Base-by-base conservation (phyloP, 2,329 filamentous ascomycete species). In the Penicillium sp. region DNA sequence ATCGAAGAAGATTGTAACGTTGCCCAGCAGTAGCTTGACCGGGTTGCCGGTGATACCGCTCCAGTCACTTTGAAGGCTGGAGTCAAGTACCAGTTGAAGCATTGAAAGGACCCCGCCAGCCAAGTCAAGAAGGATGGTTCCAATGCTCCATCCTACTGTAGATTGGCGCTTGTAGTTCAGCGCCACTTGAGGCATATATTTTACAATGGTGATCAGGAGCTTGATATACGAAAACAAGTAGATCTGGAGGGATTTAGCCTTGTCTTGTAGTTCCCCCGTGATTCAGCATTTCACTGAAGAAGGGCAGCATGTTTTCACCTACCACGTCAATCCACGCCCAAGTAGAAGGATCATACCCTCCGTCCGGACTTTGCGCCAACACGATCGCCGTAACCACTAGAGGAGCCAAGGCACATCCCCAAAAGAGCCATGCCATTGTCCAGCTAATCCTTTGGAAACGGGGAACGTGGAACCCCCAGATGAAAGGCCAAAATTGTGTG, bases 41-140 rank as follows among this genome's bases (percentile, higher is more conserved):
- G 89, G 88, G 67, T 97, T 97, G 1, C 90, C 91, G 0, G 84
- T 89, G 51, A 97, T 77, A 21, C 91, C 93, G 42, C 84, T 86
- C 90, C 91, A 96, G 72, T 95, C 88, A 48, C 78, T 78, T 67
- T 93, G 83, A 33, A 94, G 72, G 51, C 84, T 88, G 52, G 88
- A 89, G 72, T 97, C 93, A 53, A 97, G 83, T 21, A 84, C 72
- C 54, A 95, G 78, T 70, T 98, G 93, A 2, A 79, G 72, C 45
- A 96, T 77, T 52, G 88, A 95, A 43, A 97, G 73, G 17, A 93
- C 64, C 32, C 91, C 89, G 33, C 93, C 93, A 1, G 76, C 73
- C 52, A 95, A 78, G 65, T 97, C 93, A 9, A 96, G 77, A 41
- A 95, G 72, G 60, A 96, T 90, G 66, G 88, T 84, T 53, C 74